Conservation (phyloP, 2,329 filamentous ascomycete species). For the Cyphellophora europaea region DNA sequence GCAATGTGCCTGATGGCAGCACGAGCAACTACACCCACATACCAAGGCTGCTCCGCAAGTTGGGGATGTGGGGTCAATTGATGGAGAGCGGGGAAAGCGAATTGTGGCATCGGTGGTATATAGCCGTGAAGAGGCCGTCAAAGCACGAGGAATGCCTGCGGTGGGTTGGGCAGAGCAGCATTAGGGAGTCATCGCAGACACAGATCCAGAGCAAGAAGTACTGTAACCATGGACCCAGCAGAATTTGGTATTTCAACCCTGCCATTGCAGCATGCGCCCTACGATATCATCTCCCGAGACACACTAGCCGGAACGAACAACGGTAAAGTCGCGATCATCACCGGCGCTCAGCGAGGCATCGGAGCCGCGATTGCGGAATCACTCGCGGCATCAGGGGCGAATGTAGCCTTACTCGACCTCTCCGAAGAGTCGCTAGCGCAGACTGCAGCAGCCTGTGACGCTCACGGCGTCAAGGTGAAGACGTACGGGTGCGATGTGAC, state of each 20-base stretch:
- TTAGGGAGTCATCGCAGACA: too few species aligned
- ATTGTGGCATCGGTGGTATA: too few species aligned
- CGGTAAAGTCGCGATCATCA: constrained; percentile 19
- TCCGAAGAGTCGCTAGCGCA: constrained; percentile 10
- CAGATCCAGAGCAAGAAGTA: too few species aligned
- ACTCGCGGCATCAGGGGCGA: constrained; percentile 17
- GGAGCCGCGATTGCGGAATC: constrained; percentile 20
- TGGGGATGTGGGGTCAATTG: too few species aligned
- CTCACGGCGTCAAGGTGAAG: constrained; percentile 11
- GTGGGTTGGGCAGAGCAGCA: too few species aligned
- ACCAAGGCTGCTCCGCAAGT: too few species aligned
- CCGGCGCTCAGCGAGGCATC: constrained; percentile 21
- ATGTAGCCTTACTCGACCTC: constrained; percentile 18
- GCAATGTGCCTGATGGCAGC: too few species aligned
- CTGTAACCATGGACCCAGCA: constrained; percentile 10
- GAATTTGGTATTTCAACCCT: constrained; percentile 9
- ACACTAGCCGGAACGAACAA: constrained; percentile 9
- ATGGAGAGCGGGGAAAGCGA: too few species aligned
- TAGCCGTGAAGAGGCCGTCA: too few species aligned
- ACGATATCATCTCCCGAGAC: constrained; percentile 9
- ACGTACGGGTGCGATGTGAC: constrained; percentile 20
- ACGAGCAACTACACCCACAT: too few species aligned
- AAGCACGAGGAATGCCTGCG: too few species aligned
- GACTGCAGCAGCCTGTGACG: constrained; percentile 8
- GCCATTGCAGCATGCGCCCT: constrained; percentile 12